These are phyloP conservation scores for Trichoderma sp. DNA, from an alignment of 2,329 filamentous ascomycete genomes.

Conservation along the genomic window DNA sequence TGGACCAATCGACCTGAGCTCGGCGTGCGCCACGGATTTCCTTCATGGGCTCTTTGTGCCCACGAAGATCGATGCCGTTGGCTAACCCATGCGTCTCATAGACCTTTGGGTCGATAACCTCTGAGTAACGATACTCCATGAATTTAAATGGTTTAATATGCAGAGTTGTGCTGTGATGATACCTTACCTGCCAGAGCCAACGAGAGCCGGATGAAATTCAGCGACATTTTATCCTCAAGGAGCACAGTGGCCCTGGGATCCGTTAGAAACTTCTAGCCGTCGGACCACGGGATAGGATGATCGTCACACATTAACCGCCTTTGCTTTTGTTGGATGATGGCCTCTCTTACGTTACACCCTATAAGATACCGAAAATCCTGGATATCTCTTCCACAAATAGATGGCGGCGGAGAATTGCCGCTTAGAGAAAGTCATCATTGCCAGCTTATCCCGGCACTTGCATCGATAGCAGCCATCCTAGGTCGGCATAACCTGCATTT, in stretches of 20 bases:
- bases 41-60: neutral
- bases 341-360: neutral
- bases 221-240: neutral
- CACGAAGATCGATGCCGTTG: neutral
- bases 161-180: neutral
- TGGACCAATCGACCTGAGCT: neutral
- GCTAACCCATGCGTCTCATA: neutral
- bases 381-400: neutral
- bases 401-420: neutral
- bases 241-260: neutral
- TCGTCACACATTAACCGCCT: neutral
- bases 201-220: neutral
- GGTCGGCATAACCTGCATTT: neutral
- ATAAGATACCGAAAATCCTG: neutral
- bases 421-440: neutral
- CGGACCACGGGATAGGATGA: neutral
- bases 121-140: constrained; percentile 1
- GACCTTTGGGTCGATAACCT: neutral
- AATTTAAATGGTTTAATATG: neutral
- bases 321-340: neutral
- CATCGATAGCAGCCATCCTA: neutral
- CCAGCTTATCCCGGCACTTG: neutral
- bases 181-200: neutral
- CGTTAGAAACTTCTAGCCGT: neutral
- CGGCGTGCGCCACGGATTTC: neutral